These are phyloP conservation scores for Cladobotryum mycophilum DNA, from an alignment of 2,329 filamentous ascomycete species.

Conservation along the genomic window DNA sequence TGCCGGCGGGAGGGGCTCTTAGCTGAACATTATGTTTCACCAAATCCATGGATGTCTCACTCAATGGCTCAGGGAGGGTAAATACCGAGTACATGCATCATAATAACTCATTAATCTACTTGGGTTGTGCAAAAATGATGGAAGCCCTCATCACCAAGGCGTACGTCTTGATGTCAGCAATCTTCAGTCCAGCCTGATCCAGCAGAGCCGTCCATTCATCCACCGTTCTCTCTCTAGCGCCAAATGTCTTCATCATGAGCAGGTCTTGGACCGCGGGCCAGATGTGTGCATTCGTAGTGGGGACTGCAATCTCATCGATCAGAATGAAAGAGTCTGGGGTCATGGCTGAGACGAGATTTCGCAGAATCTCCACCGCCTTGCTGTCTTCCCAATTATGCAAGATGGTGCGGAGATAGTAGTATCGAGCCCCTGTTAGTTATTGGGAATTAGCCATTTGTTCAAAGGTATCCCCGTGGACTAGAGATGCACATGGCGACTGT, in stretches of 20 bases:
- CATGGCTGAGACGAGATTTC: slow-evolving; percentile 27
- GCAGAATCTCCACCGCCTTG: slow-evolving; percentile 23
- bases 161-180: too few relatives aligned
- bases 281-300: slow-evolving; percentile 8
- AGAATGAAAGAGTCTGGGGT: slow-evolving; percentile 26
- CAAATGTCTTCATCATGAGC: neutral
- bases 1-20: too few relatives aligned
- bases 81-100: too few relatives aligned
- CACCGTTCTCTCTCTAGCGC: neutral
- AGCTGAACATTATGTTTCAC: too few relatives aligned
- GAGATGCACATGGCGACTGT: too few relatives aligned
- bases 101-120: too few relatives aligned
- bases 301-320: slow-evolving; percentile 30
- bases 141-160: too few relatives aligned
- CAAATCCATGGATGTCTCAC: too few relatives aligned
- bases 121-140: too few relatives aligned
- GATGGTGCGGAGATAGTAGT: slow-evolving; percentile 28
- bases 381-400: slow-evolving; percentile 33
- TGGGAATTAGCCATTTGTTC: too few relatives aligned
- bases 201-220: neutral
- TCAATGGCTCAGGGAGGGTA: too few relatives aligned
- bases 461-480: too few relatives aligned
- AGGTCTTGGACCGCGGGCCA: neutral
- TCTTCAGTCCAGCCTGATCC: neutral
- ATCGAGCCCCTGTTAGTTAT: neutral